These are phyloP conservation scores for Aureobasidium musti DNA, from an alignment of 2,329 filamentous ascomycete genomes.

Conservation along the genomic window DNA sequence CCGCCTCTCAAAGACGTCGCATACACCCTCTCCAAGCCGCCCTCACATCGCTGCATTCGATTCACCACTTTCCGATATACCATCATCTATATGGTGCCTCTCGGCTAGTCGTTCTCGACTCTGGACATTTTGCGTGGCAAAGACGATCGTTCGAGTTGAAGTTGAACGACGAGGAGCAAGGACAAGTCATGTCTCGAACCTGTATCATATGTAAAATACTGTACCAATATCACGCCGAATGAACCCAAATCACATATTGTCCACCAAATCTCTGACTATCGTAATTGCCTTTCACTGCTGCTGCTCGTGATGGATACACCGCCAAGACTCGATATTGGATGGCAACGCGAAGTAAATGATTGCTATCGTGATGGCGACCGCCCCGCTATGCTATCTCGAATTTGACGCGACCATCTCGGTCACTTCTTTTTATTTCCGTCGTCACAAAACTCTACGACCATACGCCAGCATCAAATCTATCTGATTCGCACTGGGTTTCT, in stretches of 20 bases:
- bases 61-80: background rate
- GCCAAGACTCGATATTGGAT: no score
- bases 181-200: background rate
- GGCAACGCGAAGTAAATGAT: no score
- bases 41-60: no score
- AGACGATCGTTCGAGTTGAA: background rate
- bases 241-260: background rate
- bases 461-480: background rate
- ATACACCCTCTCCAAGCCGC: background rate
- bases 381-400: slow-evolving; percentile 17
- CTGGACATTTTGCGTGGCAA: background rate
- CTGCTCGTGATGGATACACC: background rate
- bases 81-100: background rate
- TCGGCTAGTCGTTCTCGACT: background rate
- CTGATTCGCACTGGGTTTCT: background rate
- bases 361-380: no score
- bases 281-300: background rate
- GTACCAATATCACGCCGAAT: slow-evolving; percentile 22
- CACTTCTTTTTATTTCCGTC: slow-evolving; percentile 1
- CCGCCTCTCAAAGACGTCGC: background rate
- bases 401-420: slow-evolving; percentile 19
- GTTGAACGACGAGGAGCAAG: background rate
- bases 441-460: background rate
- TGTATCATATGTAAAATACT: slow-evolving; percentile 27
- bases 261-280: background rate